Percentiles rank a stretch among this genome's conserved stretches.
phyloP scores from a whole-genome alignment of 257 asterid species.

The Henckelia pumila region DNA sequence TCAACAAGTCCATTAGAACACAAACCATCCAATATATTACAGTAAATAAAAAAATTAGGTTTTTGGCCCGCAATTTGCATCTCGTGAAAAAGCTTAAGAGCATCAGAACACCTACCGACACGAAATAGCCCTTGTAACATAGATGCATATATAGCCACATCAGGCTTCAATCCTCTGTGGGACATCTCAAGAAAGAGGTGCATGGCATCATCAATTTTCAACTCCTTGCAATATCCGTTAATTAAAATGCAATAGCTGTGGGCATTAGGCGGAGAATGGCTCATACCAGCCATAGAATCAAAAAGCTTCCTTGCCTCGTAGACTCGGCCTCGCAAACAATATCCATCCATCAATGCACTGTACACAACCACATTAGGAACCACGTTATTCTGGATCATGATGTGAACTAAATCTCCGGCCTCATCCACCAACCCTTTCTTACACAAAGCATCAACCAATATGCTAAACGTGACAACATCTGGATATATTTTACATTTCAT shows the following conservation, averaged over 20 bases:
- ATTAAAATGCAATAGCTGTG: constrained; percentile 27
- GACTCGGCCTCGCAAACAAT: constrained; percentile 9
- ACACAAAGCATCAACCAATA: constrained; percentile 13
- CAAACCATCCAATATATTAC: constrained; percentile 26
- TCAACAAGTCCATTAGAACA: constrained; percentile 24
- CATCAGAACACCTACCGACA: constrained; percentile 19
- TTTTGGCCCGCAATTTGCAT: constrained; percentile 22
- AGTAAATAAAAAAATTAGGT: constrained; percentile 24
- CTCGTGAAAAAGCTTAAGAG: constrained; percentile 22
- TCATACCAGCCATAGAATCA: constrained; percentile 17
- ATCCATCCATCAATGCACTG: constrained; percentile 14
- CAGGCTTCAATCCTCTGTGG: constrained; percentile 23
- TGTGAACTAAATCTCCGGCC: neutral
- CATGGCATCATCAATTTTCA: constrained; percentile 30
- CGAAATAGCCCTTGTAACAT: constrained; percentile 29
- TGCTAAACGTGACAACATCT: constrained; percentile 4
- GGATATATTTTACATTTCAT: constrained; percentile 6
- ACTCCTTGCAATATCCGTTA: constrained; percentile 32
- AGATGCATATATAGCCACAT: constrained; percentile 13
- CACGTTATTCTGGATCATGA: constrained; percentile 3
- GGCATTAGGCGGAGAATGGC: constrained; percentile 18
- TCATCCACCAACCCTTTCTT: constrained; percentile 15
- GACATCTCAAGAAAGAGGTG: constrained; percentile 25
- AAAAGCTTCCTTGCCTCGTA: constrained; percentile 21
- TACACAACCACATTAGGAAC: neutral